phyloP scores from a whole-genome alignment of 768 basidiomycete species.

The Lactarius sp. region DNA sequence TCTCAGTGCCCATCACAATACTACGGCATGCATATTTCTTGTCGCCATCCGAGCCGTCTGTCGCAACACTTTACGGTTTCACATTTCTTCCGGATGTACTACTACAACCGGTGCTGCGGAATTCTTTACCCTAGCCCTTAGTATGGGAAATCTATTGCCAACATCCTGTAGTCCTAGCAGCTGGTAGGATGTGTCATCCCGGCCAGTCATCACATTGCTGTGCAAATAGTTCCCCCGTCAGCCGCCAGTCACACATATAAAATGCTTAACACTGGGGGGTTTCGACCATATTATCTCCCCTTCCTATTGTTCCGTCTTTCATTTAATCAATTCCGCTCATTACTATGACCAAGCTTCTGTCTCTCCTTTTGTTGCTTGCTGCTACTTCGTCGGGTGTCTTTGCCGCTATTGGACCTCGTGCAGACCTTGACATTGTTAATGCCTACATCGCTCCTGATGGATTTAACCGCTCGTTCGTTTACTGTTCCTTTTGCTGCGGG shows the following conservation, averaged over 20 bases:
- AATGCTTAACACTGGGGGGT: neutral
- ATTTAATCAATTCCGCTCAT: conserved; percentile 3
- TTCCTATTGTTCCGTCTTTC: neutral
- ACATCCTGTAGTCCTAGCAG: neutral
- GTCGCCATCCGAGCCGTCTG: neutral
- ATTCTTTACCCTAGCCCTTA: neutral
- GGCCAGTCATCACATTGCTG: neutral
- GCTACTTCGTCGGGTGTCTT: conserved; percentile 8
- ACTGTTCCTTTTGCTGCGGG: neutral
- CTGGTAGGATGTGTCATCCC: neutral
- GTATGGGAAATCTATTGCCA: neutral
- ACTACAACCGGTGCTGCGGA: neutral
- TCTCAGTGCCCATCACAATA: neutral
- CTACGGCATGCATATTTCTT: neutral
- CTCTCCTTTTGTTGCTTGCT: conserved; percentile 17
- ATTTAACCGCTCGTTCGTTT: conserved; percentile 23
- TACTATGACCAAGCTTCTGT: conserved; percentile 18
- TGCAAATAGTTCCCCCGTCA: conserved; percentile 10
- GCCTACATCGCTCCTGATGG: conserved; percentile 29
- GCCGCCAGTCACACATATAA: conserved; percentile 23
- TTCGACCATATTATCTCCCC: neutral
- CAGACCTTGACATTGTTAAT: conserved; percentile 28
- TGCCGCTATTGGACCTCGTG: conserved; percentile 29
- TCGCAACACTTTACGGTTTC: neutral
- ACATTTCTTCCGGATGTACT: neutral